A percentile compares a stretch with the other conserved stretches of the same genome.
phyloP scores from a whole-genome alignment of 495 filamentous ascomycete genomes.

The Podospora bellae-mahoneyi region DNA sequence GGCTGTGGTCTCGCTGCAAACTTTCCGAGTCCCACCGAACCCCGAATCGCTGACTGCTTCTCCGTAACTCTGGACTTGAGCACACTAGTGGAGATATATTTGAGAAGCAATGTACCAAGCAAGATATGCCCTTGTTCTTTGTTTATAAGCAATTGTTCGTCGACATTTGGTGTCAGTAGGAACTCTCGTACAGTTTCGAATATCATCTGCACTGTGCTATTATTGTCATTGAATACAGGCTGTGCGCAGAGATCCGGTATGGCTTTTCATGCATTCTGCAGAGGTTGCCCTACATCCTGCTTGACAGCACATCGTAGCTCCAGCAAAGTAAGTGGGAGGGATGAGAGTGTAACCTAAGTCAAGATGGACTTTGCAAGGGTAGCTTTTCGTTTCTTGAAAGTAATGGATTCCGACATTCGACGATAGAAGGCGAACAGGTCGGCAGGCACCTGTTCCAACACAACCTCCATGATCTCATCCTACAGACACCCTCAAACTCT shows the following conservation, averaged over 20 bases:
- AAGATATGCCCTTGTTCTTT: too few species aligned
- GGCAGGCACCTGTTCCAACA: conserved; percentile 26
- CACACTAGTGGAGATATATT: too few species aligned
- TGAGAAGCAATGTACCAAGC: too few species aligned
- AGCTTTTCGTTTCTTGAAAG: conserved; percentile 19
- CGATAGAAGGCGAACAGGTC: conserved; percentile 28
- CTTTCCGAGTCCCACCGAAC: too few species aligned
- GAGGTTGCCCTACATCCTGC: conserved; percentile 30
- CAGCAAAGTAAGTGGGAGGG: conserved; percentile 27
- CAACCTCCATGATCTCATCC: conserved; percentile 28
- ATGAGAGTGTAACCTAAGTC: conserved; percentile 29
- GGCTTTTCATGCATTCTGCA: conserved; percentile 26
- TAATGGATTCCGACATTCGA: conserved; percentile 28
- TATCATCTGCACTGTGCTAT: conserved; percentile 27
- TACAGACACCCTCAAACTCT: conserved; percentile 31
- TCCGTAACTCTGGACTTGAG: too few species aligned
- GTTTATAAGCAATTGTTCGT: too few species aligned
- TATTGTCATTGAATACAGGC: conserved; percentile 29
- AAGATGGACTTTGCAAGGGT: conserved; percentile 28
- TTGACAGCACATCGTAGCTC: conserved; percentile 31
- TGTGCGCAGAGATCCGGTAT: conserved; percentile 32
- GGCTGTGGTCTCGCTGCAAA: too few species aligned
- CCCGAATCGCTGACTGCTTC: too few species aligned
- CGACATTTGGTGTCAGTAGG: conserved; percentile 13
- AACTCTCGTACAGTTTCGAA: conserved; percentile 38